A percentile compares a stretch with the other conserved stretches of the same genome.
phyloP scores from a whole-genome alignment of 371 early-diverging fungal species.

The Encephalitozoon intestinalis region DNA sequence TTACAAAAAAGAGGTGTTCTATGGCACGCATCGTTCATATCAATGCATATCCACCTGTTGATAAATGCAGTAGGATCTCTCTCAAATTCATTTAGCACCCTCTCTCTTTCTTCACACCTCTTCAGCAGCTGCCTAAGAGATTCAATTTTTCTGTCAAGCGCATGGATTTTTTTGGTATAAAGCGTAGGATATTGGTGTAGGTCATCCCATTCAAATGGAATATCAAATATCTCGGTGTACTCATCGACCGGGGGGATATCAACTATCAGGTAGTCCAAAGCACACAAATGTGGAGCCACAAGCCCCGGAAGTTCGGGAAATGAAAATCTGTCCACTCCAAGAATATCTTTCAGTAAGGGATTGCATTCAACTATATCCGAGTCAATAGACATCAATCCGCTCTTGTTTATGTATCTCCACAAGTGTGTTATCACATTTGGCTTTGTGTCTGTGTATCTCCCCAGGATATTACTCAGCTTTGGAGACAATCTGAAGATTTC shows the following conservation, averaged over 20 bases:
- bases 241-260: slow-evolving; percentile 23
- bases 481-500: slow-evolving; percentile 34
- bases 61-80: slow-evolving; percentile 55
- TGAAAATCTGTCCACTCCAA: slow-evolving; percentile 30
- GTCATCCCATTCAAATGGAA: slow-evolving; percentile 57
- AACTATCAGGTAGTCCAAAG: slow-evolving; percentile 47
- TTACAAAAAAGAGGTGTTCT: slow-evolving; percentile 52
- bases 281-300: slow-evolving; percentile 27
- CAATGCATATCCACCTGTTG: slow-evolving; percentile 51
- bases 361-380: slow-evolving; percentile 26
- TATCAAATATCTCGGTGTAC: slow-evolving; percentile 40
- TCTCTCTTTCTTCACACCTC: slow-evolving; percentile 43
- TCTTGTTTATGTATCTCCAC: slow-evolving; percentile 43
- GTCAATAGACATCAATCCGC: slow-evolving; percentile 15
- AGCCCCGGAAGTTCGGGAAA: slow-evolving; percentile 32
- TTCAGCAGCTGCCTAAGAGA: slow-evolving; percentile 37
- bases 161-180: slow-evolving; percentile 46
- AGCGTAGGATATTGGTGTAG: slow-evolving; percentile 48
- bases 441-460: slow-evolving; percentile 32
- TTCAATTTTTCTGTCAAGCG: slow-evolving; percentile 57
- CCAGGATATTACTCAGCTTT: slow-evolving; percentile 9
- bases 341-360: slow-evolving; percentile 19
- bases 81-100: slow-evolving; percentile 41
- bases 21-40: slow-evolving; percentile 39
- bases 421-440: slow-evolving; percentile 42